These are phyloP conservation scores for Cyberlindnera euphorbiiphila DNA, from an alignment of 805 yeast species.

Conservation along the genomic window DNA sequence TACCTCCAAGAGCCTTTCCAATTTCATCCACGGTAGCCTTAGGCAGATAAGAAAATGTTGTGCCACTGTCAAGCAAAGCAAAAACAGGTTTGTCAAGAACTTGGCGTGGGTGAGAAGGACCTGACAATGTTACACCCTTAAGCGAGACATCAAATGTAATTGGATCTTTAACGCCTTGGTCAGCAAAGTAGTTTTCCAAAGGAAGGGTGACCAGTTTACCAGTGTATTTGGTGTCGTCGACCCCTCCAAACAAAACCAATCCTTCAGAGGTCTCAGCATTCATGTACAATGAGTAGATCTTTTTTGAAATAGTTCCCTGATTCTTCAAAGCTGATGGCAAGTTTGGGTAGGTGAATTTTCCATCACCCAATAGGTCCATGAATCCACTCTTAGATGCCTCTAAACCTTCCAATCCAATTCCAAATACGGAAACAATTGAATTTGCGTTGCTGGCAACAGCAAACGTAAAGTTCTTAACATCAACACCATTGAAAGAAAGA, in stretches of 20 bases:
- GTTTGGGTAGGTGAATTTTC: slow-evolving; percentile 43
- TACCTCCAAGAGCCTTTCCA: slow-evolving; percentile 28
- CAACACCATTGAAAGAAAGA: slow-evolving; percentile 43
- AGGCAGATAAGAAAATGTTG: slow-evolving; percentile 49
- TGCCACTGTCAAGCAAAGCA: slow-evolving; percentile 52
- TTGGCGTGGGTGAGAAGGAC: background rate
- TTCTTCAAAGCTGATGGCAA: slow-evolving; percentile 54
- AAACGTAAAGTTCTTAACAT: slow-evolving; percentile 49
- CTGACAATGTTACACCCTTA: background rate
- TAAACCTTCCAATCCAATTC: slow-evolving; percentile 33
- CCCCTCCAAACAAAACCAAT: slow-evolving; percentile 58
- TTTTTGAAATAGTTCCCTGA: slow-evolving; percentile 47
- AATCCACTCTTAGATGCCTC: background rate
- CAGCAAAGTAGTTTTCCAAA: slow-evolving; percentile 20
- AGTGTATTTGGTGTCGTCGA: slow-evolving; percentile 31
- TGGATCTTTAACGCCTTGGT: slow-evolving; percentile 33
- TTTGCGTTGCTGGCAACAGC: slow-evolving; percentile 63
- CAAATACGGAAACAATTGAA: slow-evolving; percentile 65
- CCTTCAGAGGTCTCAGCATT: slow-evolving; percentile 36
- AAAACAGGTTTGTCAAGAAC: slow-evolving; percentile 16
- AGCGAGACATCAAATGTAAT: background rate
- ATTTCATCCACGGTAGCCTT: slow-evolving; percentile 14
- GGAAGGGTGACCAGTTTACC: slow-evolving; percentile 48
- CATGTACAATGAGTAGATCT: slow-evolving; percentile 56
- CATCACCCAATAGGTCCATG: slow-evolving; percentile 28